A percentile compares a stretch with the other conserved stretches of the same genome.
Evolutionary conservation across 805 yeast genomes (phyloP).

Genomic region (Lipomyces spencermartinsiae): DNA sequence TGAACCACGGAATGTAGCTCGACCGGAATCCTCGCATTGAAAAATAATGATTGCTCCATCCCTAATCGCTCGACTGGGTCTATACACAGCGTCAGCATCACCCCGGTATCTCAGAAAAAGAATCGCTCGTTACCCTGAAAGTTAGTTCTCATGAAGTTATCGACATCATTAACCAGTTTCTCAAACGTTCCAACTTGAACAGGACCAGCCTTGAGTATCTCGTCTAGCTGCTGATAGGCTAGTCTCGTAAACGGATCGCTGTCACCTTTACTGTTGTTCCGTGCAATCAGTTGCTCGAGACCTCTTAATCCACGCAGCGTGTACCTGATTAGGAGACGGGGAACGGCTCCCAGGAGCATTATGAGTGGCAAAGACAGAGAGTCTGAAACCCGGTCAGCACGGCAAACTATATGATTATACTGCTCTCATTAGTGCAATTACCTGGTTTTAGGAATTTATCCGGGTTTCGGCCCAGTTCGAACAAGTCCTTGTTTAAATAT

Average conservation of each 20-base stretch:
- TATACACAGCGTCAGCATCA: slow-evolving; percentile 34
- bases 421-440: slow-evolving; percentile 17
- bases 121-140: slow-evolving; percentile 21
- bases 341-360: slow-evolving; percentile 47
- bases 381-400: neutral
- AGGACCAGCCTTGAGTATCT: slow-evolving; percentile 43
- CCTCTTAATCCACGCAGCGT: slow-evolving; percentile 50
- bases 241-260: slow-evolving; percentile 41
- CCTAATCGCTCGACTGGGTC: slow-evolving; percentile 52
- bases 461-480: slow-evolving; percentile 29
- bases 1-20: slow-evolving; percentile 47
- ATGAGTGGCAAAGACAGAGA: slow-evolving; percentile 43
- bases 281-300: slow-evolving; percentile 44
- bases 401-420: neutral
- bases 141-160: slow-evolving; percentile 47
- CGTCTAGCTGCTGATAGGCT: slow-evolving; percentile 43
- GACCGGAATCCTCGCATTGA: slow-evolving; percentile 64
- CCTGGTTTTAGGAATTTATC: slow-evolving; percentile 42
- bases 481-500: slow-evolving; percentile 71
- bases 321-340: slow-evolving; percentile 48
- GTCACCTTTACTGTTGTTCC: slow-evolving; percentile 40
- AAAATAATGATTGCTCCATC: slow-evolving; percentile 66
- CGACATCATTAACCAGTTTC: slow-evolving; percentile 49
- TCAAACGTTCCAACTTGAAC: slow-evolving; percentile 46
- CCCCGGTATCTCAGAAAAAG: neutral